Evolutionary conservation across 768 basidiomycete genomes (phyloP).

Genomic region (Rhizopogon sp.): DNA sequence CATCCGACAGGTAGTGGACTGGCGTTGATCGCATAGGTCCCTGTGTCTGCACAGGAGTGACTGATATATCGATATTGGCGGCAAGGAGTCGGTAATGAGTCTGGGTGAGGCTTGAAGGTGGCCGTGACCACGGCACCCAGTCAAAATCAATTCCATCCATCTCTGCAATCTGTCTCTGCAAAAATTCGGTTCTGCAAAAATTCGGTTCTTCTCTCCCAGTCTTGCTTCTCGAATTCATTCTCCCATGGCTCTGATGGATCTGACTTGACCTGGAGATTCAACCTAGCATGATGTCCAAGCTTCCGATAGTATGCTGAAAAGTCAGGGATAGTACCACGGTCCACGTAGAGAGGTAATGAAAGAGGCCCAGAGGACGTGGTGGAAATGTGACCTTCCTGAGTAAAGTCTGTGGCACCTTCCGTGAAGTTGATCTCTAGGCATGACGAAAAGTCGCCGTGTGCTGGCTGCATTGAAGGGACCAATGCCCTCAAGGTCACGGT

Average conservation of each 20-base stretch:
- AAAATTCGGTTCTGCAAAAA: too few relatives aligned
- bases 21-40: background rate
- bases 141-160: background rate
- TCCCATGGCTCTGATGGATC: background rate
- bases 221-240: background rate
- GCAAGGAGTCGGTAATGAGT: background rate
- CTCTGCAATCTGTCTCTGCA: too few relatives aligned
- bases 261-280: background rate
- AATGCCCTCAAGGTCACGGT: background rate
- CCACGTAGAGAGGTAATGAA: background rate
- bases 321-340: background rate
- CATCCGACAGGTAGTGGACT: slow-evolving; percentile 3
- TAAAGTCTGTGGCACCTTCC: background rate
- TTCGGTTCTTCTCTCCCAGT: background rate
- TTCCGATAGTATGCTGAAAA: background rate
- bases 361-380: background rate
- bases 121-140: slow-evolving; percentile 1
- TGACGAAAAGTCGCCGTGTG: background rate
- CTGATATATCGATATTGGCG: background rate
- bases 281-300: background rate
- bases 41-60: background rate
- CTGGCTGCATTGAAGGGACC: background rate
- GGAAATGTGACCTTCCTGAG: background rate
- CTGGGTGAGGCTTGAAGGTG: too few relatives aligned
- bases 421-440: background rate